Evolutionary conservation across 768 basidiomycete genomes (phyloP).

Genomic region (Trametes cinnabarina): DNA sequence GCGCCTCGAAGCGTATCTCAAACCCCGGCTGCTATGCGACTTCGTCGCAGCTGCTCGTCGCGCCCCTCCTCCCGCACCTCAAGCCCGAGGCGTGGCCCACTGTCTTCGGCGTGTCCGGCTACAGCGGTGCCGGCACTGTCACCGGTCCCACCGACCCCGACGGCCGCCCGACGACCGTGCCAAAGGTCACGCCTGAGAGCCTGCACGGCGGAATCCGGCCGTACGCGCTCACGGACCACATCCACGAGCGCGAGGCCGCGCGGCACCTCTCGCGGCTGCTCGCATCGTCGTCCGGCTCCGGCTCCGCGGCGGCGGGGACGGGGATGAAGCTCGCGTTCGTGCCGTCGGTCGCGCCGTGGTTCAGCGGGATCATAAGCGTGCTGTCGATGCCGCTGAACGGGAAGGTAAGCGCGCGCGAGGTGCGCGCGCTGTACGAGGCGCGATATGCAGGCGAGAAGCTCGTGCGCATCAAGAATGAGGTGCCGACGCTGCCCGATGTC

Average conservation of each 20-base stretch:
- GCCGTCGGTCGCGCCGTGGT: slow-evolving; percentile 90
- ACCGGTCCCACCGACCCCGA: slow-evolving; percentile 59
- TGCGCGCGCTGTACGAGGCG: slow-evolving; percentile 70
- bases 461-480: slow-evolving; percentile 61
- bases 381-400: slow-evolving; percentile 76
- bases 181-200: slow-evolving; percentile 79
- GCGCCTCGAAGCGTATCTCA: slow-evolving; percentile 78
- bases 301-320: slow-evolving; percentile 7
- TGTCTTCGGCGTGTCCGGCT: slow-evolving; percentile 91
- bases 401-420: slow-evolving; percentile 66
- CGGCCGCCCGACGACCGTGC: slow-evolving; percentile 68
- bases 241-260: slow-evolving; percentile 96
- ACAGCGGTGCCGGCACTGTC: slow-evolving; percentile 92
- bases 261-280: slow-evolving; percentile 73
- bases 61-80: slow-evolving; percentile 78
- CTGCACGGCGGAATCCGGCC: slow-evolving; percentile 76
- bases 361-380: slow-evolving; percentile 92
- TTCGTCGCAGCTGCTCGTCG: slow-evolving; percentile 86
- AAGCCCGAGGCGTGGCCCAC: slow-evolving; percentile 64
- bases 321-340: slow-evolving; percentile 76
- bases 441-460: slow-evolving; percentile 76
- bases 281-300: no score
- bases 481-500: slow-evolving; percentile 73
- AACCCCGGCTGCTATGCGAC: slow-evolving; percentile 99
- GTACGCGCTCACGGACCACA: slow-evolving; percentile 94